phyloP scores from a whole-genome alignment of 2,329 filamentous ascomycete species.

The Curvularia eragrostidis region DNA sequence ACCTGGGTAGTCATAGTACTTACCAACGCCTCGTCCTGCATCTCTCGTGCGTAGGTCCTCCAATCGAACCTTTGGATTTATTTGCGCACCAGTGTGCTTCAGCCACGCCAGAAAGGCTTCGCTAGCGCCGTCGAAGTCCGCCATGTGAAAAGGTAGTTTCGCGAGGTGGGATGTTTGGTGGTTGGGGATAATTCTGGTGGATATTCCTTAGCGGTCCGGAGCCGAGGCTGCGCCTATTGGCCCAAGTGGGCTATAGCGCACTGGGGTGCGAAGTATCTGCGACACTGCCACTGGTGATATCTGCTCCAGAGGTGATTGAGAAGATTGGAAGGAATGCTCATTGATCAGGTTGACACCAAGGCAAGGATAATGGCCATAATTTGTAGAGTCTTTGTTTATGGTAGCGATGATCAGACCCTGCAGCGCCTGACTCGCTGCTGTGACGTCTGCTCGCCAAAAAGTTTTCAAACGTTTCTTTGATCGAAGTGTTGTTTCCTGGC shows the following conservation, averaged over 20 bases:
- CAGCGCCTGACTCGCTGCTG: conserved; percentile 9
- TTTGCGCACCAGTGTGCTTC: conserved; percentile 57
- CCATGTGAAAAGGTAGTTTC: conserved; percentile 29
- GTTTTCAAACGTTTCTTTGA: not conserved
- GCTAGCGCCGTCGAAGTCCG: conserved; percentile 53
- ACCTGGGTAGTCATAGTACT: conserved; percentile 41
- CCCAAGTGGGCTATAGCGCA: conserved; percentile 9
- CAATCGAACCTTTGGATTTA: conserved; percentile 65
- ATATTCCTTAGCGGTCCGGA: conserved; percentile 28
- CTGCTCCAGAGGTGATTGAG: not conserved
- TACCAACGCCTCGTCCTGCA: conserved; percentile 70
- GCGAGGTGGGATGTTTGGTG: conserved; percentile 24
- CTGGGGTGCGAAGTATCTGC: conserved; percentile 9
- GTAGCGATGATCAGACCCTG: conserved; percentile 5
- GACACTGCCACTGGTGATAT: not conserved
- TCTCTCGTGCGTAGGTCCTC: conserved; percentile 63
- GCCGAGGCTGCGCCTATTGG: conserved; percentile 36
- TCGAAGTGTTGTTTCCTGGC: not conserved
- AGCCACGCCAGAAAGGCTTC: conserved; percentile 66
- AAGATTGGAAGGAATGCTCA: not conserved
- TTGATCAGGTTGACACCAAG: not conserved
- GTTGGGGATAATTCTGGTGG: conserved; percentile 23
- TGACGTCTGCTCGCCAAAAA: not conserved
- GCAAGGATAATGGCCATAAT: not conserved
- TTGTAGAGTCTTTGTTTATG: not conserved